Percentiles rank a stretch among this genome's conserved stretches.
phyloP scores from a whole-genome alignment of 306 rosid genomes.

The Casuarina glauca region DNA sequence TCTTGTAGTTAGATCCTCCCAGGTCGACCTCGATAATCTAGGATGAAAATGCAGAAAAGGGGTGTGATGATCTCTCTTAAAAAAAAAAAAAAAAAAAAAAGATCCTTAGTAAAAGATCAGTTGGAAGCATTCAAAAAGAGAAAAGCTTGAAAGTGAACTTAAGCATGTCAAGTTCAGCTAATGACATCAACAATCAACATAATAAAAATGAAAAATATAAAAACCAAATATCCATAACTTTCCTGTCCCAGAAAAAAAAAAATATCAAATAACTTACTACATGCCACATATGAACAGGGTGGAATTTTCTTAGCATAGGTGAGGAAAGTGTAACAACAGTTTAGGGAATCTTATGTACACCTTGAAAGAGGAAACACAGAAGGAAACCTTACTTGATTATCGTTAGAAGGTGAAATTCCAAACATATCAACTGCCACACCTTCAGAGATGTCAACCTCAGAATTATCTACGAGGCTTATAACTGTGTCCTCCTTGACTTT shows the following conservation, averaged over 20 bases:
- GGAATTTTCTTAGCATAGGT: not conserved
- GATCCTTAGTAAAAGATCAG: not conserved
- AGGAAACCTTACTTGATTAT: conserved; percentile 51
- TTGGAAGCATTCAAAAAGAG: not conserved
- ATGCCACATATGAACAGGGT: not conserved
- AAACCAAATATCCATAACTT: not conserved
- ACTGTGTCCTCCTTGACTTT: conserved; percentile 30
- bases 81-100: not conserved
- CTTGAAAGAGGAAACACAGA: conserved; percentile 18
- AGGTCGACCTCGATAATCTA: conserved; percentile 57
- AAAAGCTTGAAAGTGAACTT: too few relatives aligned
- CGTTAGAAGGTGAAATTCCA: conserved; percentile 57
- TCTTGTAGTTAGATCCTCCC: conserved; percentile 63
- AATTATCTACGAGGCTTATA: conserved; percentile 32
- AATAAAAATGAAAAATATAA: not conserved
- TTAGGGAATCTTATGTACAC: not conserved
- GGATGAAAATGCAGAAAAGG: not conserved
- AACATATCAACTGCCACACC: conserved; percentile 81
- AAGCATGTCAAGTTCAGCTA: not conserved
- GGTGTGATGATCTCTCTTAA: conserved; percentile 8
- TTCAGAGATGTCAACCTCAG: conserved; percentile 72
- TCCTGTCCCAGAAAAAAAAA: not conserved
- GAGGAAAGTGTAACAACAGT: not conserved
- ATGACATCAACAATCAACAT: not conserved
- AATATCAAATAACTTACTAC: not conserved